These are phyloP conservation scores for Dissoconium aciculare DNA, from an alignment of 2,329 filamentous ascomycete genomes.

Conservation along the genomic window DNA sequence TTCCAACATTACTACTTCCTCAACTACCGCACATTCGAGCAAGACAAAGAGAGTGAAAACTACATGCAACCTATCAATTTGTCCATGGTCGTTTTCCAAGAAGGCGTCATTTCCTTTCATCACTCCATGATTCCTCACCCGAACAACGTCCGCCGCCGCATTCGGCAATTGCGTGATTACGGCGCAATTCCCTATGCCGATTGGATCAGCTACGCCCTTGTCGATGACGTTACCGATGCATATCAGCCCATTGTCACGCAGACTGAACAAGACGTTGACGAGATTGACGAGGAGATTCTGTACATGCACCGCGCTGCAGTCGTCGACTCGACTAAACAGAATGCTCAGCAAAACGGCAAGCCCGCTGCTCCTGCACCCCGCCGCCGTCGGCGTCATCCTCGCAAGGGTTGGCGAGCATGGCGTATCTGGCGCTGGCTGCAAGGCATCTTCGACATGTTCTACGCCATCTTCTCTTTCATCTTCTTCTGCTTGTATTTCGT, in stretches of 20 bases:
- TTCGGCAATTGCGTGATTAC: conserved; percentile 88
- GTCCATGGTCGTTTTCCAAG: conserved; percentile 92
- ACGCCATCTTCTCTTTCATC: background rate
- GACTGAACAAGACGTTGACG: conserved; percentile 92
- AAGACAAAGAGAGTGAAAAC: conserved; percentile 75
- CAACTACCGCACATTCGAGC: conserved; percentile 95
- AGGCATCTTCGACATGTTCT: background rate
- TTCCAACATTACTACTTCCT: conserved; percentile 98
- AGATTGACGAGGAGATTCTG: conserved; percentile 86
- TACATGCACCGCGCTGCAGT: conserved; percentile 52
- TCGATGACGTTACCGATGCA: conserved; percentile 95
- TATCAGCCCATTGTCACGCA: conserved; percentile 83
- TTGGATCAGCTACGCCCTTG: conserved; percentile 97
- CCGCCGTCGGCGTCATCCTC: conserved; percentile 20
- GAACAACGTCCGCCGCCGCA: conserved; percentile 83
- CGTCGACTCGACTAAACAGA: conserved; percentile 15
- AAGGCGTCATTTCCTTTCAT: conserved; percentile 91
- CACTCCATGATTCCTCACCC: conserved; percentile 93
- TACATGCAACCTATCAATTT: conserved; percentile 94
- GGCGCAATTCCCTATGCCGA: conserved; percentile 71
- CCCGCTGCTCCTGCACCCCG: no score
- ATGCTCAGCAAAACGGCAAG: conserved; percentile 8
- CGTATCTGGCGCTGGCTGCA: background rate
- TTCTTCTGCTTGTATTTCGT: background rate
- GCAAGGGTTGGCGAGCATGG: conserved; percentile 2